Base-by-base conservation (phyloP, 2,329 filamentous ascomycete species). In the Phaeosphaeria sp. region DNA sequence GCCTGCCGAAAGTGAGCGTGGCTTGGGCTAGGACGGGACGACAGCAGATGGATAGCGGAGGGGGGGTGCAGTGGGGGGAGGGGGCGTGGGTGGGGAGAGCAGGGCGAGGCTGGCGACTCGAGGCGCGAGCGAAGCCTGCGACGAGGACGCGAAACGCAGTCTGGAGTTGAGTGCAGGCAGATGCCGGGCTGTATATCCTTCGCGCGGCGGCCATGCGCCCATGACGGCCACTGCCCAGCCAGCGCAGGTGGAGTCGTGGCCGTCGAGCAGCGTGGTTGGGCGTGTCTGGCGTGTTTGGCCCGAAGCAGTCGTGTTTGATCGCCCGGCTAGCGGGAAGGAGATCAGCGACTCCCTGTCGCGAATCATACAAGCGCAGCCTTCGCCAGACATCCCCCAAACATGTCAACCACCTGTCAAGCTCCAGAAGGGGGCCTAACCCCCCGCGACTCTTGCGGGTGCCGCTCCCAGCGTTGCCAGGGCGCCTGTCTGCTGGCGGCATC, bases 301-400 rank as follows among this genome's bases (percentile, higher is more conserved):
- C 46, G n/a, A 27, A 17, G 15, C 15, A 23, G 59, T 65, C 64
- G 44, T 60, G 71, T 66, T 62, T 69, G 72, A 74, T 73, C 70
- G 65, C 13, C 71, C 72, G 71, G 71, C 65, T 68, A 65, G 66
- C 62, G 63, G 69, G 64, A 65, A 54, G 30, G 58, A 44, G 59
- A 67, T 66, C 54, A 59, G 54, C 58, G 51, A 44, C 55, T 58
- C 71, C 72, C 68, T 71, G 68, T 54, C 57, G 72, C 67, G 66
- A 69, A 74, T 75, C 72, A 72, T 50, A 48, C 54, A 43, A 43
- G 25, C 55, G 49, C 33, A 46, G 58, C 44, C 63, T 52, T 61
- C 59, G 62, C 72, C 62, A 60, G 62, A 69, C 68, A 58, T 72
- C 67, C 55, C 65, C 61, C 58, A 65, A 67, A 64, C 53, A n/a